phyloP scores from a whole-genome alignment of 1,284 basidiomycete species.

The Calocybe gambosa region DNA sequence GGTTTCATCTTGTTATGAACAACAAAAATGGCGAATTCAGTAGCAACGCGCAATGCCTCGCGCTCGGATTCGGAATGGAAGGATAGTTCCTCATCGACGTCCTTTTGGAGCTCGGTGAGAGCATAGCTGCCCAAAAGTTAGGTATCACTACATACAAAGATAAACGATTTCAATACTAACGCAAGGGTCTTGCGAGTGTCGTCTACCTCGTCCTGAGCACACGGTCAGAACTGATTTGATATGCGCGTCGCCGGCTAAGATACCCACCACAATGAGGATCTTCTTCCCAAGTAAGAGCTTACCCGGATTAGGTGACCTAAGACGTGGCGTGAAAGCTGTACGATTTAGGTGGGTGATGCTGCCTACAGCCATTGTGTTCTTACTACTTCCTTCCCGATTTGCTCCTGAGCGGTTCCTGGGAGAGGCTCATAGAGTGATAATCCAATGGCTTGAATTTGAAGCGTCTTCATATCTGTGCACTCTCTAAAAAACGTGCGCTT shows the following conservation, averaged over 20 bases:
- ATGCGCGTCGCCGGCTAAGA: not conserved
- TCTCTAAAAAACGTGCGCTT: conserved; percentile 85
- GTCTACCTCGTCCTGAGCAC: conserved; percentile 81
- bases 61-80: conserved; percentile 64
- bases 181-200: conserved; percentile 88
- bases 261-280: conserved; percentile 76
- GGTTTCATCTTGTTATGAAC: conserved; percentile 93
- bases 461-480: conserved; percentile 64
- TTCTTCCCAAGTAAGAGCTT: conserved; percentile 73
- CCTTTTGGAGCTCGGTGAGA: conserved; percentile 78
- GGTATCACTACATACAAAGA: not conserved
- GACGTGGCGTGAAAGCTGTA: not conserved
- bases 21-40: conserved; percentile 86
- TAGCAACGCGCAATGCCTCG: conserved; percentile 53
- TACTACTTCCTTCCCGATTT: conserved; percentile 79
- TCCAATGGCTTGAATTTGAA: conserved; percentile 90
- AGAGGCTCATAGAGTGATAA: conserved; percentile 88
- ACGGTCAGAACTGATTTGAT: not conserved
- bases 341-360: conserved; percentile 9
- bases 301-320: conserved; percentile 51
- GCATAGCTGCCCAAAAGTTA: conserved; percentile 69
- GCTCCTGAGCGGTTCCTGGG: conserved; percentile 68
- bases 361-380: conserved; percentile 90
- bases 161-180: conserved; percentile 36
- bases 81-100: conserved; percentile 72